These are phyloP conservation scores for Komagataella populi DNA, from an alignment of 805 yeast species.

Conservation along the genomic window DNA sequence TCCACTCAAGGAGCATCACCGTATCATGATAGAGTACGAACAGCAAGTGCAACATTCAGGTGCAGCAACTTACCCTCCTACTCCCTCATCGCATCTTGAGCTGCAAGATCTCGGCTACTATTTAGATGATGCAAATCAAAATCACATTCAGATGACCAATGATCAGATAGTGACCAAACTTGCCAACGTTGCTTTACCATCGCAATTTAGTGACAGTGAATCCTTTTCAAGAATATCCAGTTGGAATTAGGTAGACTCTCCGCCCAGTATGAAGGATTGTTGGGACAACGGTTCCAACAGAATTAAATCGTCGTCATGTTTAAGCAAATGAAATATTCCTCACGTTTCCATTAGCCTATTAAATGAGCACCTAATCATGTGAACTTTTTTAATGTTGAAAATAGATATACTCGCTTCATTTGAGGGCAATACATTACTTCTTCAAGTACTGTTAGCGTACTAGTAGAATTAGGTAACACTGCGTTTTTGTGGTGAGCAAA, in stretches of 20 bases:
- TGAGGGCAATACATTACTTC: too few relatives aligned
- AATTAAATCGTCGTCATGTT: too few relatives aligned
- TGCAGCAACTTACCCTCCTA: not conserved
- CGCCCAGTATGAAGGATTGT: too few relatives aligned
- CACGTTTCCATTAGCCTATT: too few relatives aligned
- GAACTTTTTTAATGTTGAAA: too few relatives aligned
- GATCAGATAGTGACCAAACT: not conserved
- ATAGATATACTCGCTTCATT: too few relatives aligned
- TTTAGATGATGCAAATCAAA: not conserved
- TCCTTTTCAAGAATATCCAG: not conserved
- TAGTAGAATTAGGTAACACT: too few relatives aligned
- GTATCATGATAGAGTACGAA: not conserved
- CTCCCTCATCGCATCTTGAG: not conserved
- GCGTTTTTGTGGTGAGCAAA: too few relatives aligned
- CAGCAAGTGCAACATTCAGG: not conserved
- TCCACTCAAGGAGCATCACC: not conserved
- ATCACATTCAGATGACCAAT: not conserved
- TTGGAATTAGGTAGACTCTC: not conserved
- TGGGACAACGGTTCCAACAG: not conserved
- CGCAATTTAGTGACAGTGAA: not conserved
- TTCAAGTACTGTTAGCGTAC: too few relatives aligned
- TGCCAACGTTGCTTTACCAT: not conserved
- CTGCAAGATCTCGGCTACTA: not conserved
- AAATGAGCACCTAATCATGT: too few relatives aligned
- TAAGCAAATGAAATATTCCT: not conserved